Base-by-base conservation (phyloP, 768 basidiomycete species). In the Tricholoma saponaceum region DNA sequence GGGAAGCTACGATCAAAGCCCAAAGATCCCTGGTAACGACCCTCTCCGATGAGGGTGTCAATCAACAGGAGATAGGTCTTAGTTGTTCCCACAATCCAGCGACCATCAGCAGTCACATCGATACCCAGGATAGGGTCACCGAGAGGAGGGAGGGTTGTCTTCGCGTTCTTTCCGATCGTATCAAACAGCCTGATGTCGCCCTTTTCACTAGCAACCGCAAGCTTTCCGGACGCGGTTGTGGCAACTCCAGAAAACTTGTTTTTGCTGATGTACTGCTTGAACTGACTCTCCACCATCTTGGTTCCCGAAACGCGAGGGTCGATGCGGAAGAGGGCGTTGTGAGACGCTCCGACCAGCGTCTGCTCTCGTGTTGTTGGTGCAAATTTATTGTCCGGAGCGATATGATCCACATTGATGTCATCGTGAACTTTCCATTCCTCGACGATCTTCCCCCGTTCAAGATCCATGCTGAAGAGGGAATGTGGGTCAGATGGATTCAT, bases 401-500 rank as follows among this genome's bases (percentile, higher is more conserved):
- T 90, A 67, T 96, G 88, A 70, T 89, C 82, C 61, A 99, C 91
- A 14, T 80, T 77, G 61, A 98, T 78, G 66, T 89, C 79, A 33
- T 98, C 93, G 68, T 95, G 88, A n/a, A 99, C 86, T 69, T 94
- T 96, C 95, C 94, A 98, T 70, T 99, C 97, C 69, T 99, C 97
- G 20, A 98, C 93, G 26, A 99, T 86, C 73, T 97, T 96, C 43
- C 93, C 97, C 23, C 86, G 86, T 71, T 96, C 90, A 60, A 99
- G 83, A 74, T 99, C 97, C 82, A 98, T 85, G 61, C 79, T 85
- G 74, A 85, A 97, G 43, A 99, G 75, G 0, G 94, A 87, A 65
- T 92, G 84, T 3, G 89, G 86, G 37, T 93, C 84, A 37, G 73
- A 69, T 3, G 92, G 86, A 67, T 97, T 89, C 83, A 92, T 91